Base-by-base conservation (phyloP, 352 stramenopile species). In the Phytophthora hybrid region DNA sequence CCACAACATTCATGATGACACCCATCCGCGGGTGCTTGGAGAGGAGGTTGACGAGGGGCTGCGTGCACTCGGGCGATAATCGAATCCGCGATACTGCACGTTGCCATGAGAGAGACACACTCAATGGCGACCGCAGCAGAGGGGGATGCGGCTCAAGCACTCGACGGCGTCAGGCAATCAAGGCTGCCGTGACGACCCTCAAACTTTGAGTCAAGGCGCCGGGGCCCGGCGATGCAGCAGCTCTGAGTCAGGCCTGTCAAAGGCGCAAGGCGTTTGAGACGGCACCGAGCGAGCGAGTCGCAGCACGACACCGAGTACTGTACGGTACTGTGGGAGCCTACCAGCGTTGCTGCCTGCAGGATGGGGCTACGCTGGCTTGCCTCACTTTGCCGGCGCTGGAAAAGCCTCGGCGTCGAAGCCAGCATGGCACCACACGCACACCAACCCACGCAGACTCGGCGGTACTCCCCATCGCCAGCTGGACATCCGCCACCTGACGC, bases 381-480 rank as follows among this genome's bases (percentile, higher is more conserved):
- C 34, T 13, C 34, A 41, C 10, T 11, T 2, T 41, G 34, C 34
- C 34, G 34, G 34, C 34, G 34, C 7, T 8, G 34, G 34, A 41
- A 41, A 41, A 32, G 41, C 56, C 41, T 9, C 31, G 34, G 34
- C 56, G 29, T 63, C 34, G 37, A 61, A 16, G 23, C 23, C 23
- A 26, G 23, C 23, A 26, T 26, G 32, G 32, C 32, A 37, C 32
- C 56, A 21, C 23, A 16, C 37, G 4, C 39, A 26, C 16, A 16
- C 46, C n/a, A 23, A 18, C 16, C 23, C 23, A 26, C 26, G 32
- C 47, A 66, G 60, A 60, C 49, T 46, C 34, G 63, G 39, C 63
- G 57, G 52, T 39, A 67, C 9, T 69, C 54, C 68, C 56, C 57
- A 76, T 76, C 63, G 59, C 51, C 69, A 76, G 41, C 69, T 76